Conservation (phyloP, 345 rosid species). For the Pistacia integerrima region DNA sequence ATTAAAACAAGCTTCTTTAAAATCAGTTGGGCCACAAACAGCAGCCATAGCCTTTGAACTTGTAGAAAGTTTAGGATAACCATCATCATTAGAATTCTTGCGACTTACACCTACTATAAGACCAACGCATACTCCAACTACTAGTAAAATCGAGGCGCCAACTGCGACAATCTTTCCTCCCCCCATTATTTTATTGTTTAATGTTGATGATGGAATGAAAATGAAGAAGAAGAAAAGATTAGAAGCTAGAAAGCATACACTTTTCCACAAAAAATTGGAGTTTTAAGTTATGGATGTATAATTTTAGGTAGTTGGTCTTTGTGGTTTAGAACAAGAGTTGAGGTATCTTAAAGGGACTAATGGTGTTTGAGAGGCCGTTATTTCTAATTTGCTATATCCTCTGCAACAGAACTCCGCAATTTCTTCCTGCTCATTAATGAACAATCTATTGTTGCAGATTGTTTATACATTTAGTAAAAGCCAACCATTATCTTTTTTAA, state of each 20-base stretch:
- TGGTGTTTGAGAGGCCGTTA: not conserved
- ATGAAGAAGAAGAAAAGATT: not conserved
- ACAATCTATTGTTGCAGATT: not conserved
- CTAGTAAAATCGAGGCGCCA: conserved; percentile 33
- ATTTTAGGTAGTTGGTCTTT: not conserved
- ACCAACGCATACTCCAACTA: conserved; percentile 35
- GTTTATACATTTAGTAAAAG: not conserved
- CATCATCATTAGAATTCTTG: not conserved
- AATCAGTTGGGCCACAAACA: conserved; percentile 37
- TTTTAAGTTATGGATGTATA: not conserved
- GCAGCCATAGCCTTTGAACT: conserved; percentile 32
- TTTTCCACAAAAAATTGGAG: not conserved
- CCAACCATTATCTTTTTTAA: no score
- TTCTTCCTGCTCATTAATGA: conserved; percentile 8
- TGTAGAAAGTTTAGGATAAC: conserved; percentile 9
- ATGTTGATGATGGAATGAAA: not conserved
- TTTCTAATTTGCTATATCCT: not conserved
- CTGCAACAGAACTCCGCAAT: conserved; percentile 13
- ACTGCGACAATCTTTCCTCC: conserved; percentile 14
- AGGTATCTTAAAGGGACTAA: not conserved
- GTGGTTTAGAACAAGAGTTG: no score
- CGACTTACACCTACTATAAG: conserved; percentile 17
- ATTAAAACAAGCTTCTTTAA: conserved; percentile 35
- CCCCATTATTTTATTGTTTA: not conserved
- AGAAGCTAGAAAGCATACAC: not conserved